Percentiles rank a stretch among this genome's conserved stretches.
Conservation (phyloP, 441 rosid species). For the Populus hybrid region DNA sequence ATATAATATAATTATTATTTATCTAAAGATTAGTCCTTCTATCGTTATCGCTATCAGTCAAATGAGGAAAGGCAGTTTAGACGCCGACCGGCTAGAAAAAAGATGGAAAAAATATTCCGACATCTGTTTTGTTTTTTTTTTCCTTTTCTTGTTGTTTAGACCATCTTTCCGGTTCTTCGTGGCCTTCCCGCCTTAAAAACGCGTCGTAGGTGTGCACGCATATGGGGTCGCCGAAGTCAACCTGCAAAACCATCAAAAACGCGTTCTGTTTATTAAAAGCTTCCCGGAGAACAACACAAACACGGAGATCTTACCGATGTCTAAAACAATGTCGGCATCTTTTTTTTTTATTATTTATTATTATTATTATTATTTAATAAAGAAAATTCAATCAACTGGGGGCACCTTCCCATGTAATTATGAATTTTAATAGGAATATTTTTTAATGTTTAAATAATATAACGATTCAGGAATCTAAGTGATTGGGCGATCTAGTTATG, state of each 20-base stretch:
- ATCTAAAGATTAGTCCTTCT: background rate
- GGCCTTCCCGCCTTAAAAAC: background rate
- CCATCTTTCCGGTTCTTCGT: background rate
- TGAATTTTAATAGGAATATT: background rate
- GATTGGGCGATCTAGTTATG: too few species aligned
- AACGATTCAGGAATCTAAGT: background rate
- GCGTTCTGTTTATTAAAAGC: background rate
- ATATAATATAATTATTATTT: too few species aligned
- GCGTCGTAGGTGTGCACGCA: constrained; percentile 18
- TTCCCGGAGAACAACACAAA: background rate
- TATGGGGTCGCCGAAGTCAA: constrained; percentile 34
- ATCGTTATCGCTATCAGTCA: background rate
- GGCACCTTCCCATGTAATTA: background rate
- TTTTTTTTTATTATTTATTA: too few species aligned
- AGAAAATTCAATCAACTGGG: too few species aligned
- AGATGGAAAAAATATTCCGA: background rate
- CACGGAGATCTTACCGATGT: too few species aligned
- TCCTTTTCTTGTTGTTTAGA: too few species aligned
- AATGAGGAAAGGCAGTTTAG: background rate
- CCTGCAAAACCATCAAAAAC: constrained; percentile 24
- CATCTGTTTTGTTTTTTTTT: background rate
- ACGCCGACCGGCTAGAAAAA: constrained; percentile 5
- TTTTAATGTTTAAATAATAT: background rate
- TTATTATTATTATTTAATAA: too few species aligned
- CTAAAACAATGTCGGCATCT: too few species aligned